phyloP scores from a whole-genome alignment of 106 monocot species.

The Dendrobium huoshanense region DNA sequence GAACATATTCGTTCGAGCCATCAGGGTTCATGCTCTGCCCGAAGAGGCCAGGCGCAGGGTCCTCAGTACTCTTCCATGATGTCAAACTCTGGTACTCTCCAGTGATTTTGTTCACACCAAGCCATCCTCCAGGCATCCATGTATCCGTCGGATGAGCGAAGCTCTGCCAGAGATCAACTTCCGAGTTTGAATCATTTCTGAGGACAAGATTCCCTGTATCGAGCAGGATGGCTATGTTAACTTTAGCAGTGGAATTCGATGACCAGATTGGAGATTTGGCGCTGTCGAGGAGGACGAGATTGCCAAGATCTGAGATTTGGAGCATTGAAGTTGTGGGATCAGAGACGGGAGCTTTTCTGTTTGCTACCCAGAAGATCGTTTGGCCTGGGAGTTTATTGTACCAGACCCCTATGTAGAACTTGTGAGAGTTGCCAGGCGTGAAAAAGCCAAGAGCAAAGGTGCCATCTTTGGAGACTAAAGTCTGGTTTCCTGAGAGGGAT shows the following conservation, averaged over 20 bases:
- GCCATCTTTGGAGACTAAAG: slow-evolving; percentile 11
- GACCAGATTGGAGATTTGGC: slow-evolving; percentile 30
- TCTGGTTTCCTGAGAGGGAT: slow-evolving; percentile 14
- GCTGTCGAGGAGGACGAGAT: slow-evolving; percentile 28
- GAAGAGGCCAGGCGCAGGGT: slow-evolving; percentile 36
- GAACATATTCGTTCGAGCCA: slow-evolving; percentile 25
- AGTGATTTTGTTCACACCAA: slow-evolving; percentile 26
- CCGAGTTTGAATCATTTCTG: background rate
- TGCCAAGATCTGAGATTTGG: slow-evolving; percentile 24
- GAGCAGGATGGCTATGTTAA: slow-evolving; percentile 2
- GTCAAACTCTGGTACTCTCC: slow-evolving; percentile 24
- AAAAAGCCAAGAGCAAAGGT: slow-evolving; percentile 16
- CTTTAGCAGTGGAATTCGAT: slow-evolving; percentile 5
- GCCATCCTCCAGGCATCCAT: slow-evolving; percentile 26
- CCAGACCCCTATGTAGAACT: slow-evolving; percentile 42
- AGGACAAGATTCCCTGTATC: slow-evolving; percentile 42
- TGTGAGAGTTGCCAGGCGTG: slow-evolving; percentile 1
- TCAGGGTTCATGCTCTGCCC: slow-evolving; percentile 33
- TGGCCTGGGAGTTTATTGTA: slow-evolving; percentile 26
- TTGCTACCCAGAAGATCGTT: slow-evolving; percentile 46
- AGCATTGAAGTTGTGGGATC: slow-evolving; percentile 21
- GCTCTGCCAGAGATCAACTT: slow-evolving; percentile 34
- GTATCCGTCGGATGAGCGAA: slow-evolving; percentile 43
- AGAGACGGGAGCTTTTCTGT: slow-evolving; percentile 25
- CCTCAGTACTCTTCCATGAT: slow-evolving; percentile 46